Percentiles rank a stretch among this genome's conserved stretches.
Conservation (phyloP, 2,329 filamentous ascomycete species). For the Xylariomycetidae sp. region DNA sequence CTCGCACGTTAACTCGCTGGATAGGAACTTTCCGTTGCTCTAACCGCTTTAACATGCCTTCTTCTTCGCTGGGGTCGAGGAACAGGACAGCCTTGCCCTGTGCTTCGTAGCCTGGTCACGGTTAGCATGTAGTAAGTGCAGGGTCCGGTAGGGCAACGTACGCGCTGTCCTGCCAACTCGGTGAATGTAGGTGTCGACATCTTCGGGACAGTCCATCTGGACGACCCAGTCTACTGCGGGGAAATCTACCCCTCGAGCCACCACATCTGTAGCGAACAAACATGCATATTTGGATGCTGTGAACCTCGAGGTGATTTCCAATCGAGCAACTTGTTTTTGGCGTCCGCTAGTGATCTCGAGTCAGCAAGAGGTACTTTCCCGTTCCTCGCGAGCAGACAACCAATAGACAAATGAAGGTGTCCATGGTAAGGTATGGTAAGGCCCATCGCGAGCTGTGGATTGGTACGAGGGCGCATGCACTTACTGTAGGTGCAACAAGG, state of each 20-base stretch:
- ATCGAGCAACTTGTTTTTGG: constrained; percentile 82
- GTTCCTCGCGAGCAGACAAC: too few relatives aligned
- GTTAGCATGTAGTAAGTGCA: too few relatives aligned
- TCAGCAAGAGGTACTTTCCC: too few relatives aligned
- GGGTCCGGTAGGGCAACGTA: too few relatives aligned
- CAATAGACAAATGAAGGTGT: too few relatives aligned
- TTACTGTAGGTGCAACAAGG: constrained; percentile 87
- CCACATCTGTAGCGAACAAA: constrained; percentile 91
- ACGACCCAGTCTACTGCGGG: constrained; percentile 97
- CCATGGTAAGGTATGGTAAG: too few relatives aligned
- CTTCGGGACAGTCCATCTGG: constrained; percentile 95
- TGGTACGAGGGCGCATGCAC: too few relatives aligned
- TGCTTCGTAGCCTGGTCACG: constrained; percentile 67
- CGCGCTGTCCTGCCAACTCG: constrained; percentile 65
- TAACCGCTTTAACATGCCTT: constrained; percentile 80
- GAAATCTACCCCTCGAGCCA: constrained; percentile 90
- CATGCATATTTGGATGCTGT: constrained; percentile 75
- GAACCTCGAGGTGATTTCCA: constrained; percentile 85
- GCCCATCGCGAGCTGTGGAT: too few relatives aligned
- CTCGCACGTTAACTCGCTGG: constrained; percentile 75
- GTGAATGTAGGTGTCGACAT: constrained; percentile 96
- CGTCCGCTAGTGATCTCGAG: constrained; percentile 6
- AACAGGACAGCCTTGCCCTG: constrained; percentile 86
- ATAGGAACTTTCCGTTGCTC: constrained; percentile 88
- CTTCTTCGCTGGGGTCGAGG: constrained; percentile 85